phyloP scores from a whole-genome alignment of 495 filamentous ascomycete genomes.

The Saxophila tyrrhenica region DNA sequence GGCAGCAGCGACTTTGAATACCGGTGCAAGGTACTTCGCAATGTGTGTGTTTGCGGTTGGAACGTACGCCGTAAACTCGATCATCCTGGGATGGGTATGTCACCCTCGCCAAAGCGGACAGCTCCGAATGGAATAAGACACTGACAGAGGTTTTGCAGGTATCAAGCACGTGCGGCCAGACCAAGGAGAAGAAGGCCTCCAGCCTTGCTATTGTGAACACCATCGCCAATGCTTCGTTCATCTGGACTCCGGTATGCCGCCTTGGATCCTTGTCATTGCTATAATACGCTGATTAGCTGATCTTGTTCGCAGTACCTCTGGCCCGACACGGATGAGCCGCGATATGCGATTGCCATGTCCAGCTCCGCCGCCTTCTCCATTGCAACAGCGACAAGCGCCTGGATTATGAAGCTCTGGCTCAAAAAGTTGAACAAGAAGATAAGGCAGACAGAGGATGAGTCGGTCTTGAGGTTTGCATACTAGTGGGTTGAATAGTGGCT shows the following conservation, averaged over 20 bases:
- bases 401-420: conserved; percentile 35
- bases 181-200: conserved; percentile 37
- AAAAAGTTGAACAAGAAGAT: conserved; percentile 41
- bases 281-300: neutral
- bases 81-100: conserved; percentile 45
- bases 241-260: conserved; percentile 37
- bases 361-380: conserved; percentile 39
- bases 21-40: conserved; percentile 39
- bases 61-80: conserved; percentile 38
- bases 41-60: conserved; percentile 40
- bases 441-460: conserved; percentile 17
- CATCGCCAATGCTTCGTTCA: conserved; percentile 41
- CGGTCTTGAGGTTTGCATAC: conserved; percentile 3
- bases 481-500: too few relatives aligned
- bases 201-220: conserved; percentile 46
- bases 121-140: too few relatives aligned
- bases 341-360: conserved; percentile 36
- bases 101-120: too few relatives aligned
- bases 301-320: conserved; percentile 39
- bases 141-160: too few relatives aligned
- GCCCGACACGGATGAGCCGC: conserved; percentile 38
- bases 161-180: conserved; percentile 41
- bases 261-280: conserved; percentile 4
- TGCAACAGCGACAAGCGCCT: conserved; percentile 31
- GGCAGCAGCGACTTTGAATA: conserved; percentile 30